These are phyloP conservation scores for Fusarium nygamai DNA, from an alignment of 2,329 filamentous ascomycete species.

Conservation along the genomic window DNA sequence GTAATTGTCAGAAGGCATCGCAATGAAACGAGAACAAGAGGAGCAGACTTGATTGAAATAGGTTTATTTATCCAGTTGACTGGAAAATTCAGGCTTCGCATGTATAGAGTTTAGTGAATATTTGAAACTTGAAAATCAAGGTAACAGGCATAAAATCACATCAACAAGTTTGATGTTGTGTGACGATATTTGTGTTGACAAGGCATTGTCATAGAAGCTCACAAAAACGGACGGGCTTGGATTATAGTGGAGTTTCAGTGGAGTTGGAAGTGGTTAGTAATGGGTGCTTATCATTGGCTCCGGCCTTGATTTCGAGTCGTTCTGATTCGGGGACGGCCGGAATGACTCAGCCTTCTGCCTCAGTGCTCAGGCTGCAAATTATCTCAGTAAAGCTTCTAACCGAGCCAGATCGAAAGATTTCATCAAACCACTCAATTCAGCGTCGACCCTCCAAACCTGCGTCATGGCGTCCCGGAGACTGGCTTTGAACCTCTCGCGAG, in stretches of 20 bases:
- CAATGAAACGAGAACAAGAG: slow-evolving; percentile 11
- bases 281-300: slow-evolving; percentile 49
- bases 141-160: neutral
- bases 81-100: neutral
- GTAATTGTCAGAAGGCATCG: slow-evolving; percentile 44
- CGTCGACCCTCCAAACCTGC: slow-evolving; percentile 61
- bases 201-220: slow-evolving; percentile 3
- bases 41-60: slow-evolving; percentile 5
- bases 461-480: slow-evolving; percentile 97
- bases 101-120: neutral
- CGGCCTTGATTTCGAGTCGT: slow-evolving; percentile 14
- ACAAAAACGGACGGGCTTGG: slow-evolving; percentile 34
- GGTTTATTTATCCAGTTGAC: slow-evolving; percentile 18
- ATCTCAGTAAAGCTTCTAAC: slow-evolving; percentile 58
- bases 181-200: slow-evolving; percentile 9
- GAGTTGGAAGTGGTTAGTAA: slow-evolving; percentile 45
- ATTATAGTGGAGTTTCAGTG: slow-evolving; percentile 23
- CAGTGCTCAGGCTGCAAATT: slow-evolving; percentile 56
- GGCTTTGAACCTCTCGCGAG: slow-evolving; percentile 92
- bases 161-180: slow-evolving; percentile 3
- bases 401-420: slow-evolving; percentile 58
- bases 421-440: slow-evolving; percentile 67
- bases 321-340: slow-evolving; percentile 55
- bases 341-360: slow-evolving; percentile 53
- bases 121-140: neutral